phyloP scores from a whole-genome alignment of 2,329 filamentous ascomycete genomes.

The Epichloe baconii region DNA sequence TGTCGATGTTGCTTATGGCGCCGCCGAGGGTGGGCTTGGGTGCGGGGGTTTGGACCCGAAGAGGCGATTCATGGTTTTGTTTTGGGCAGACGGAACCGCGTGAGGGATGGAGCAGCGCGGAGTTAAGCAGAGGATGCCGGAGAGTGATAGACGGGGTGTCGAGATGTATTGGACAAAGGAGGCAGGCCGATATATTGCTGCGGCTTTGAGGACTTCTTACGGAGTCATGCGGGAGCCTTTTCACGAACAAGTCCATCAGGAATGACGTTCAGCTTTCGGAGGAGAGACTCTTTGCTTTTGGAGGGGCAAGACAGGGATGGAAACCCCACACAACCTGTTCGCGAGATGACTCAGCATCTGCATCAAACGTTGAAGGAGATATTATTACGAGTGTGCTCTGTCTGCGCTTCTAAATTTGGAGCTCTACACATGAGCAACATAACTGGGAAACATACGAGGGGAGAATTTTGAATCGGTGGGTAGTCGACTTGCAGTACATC shows the following conservation, averaged over 20 bases:
- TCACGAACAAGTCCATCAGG: background rate
- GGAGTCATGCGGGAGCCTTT: background rate
- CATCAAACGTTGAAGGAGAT: background rate
- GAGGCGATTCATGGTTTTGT: conserved; percentile 71
- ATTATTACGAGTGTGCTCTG: too few relatives aligned
- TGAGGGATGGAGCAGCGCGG: background rate
- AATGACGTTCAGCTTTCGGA: background rate
- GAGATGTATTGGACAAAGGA: background rate
- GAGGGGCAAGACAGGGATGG: background rate
- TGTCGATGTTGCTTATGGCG: conserved; percentile 77
- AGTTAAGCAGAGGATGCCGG: background rate
- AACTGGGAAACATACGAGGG: too few relatives aligned
- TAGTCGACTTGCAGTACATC: too few relatives aligned
- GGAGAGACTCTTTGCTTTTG: background rate
- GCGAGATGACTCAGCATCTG: conserved; percentile 2
- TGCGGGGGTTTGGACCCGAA: conserved; percentile 78
- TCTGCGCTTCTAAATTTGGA: too few relatives aligned
- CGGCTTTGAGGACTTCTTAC: background rate
- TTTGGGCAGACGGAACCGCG: background rate
- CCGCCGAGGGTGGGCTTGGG: conserved; percentile 81
- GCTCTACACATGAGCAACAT: too few relatives aligned
- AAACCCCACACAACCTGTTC: background rate
- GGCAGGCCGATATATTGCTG: background rate
- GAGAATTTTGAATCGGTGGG: too few relatives aligned
- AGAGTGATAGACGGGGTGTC: background rate